Percentiles rank a stretch among this genome's conserved stretches.
Conservation (phyloP, 176 grass and related monocot genomes). For the Aechmea fasciata region DNA sequence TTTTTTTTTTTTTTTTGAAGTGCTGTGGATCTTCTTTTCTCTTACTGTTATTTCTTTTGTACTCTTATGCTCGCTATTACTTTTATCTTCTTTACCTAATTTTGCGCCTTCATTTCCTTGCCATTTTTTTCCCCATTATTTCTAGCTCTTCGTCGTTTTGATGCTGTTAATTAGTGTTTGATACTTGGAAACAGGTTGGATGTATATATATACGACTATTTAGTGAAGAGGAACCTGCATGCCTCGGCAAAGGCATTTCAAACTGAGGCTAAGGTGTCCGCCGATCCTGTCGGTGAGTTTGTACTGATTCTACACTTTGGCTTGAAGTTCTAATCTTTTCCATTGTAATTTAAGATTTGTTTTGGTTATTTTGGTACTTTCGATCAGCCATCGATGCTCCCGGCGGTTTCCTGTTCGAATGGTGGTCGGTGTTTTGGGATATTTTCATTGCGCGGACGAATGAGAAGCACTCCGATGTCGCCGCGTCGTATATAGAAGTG, state of each 20-base stretch:
- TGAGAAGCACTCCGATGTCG: conserved; percentile 64
- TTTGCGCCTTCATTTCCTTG: neutral
- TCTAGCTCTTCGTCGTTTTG: neutral
- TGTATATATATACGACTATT: conserved; percentile 73
- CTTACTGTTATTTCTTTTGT: too few relatives aligned
- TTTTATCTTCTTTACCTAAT: too few relatives aligned
- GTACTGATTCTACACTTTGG: neutral
- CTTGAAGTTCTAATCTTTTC: too few relatives aligned
- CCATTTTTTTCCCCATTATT: neutral
- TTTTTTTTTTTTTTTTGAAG: too few relatives aligned
- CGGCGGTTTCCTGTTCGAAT: conserved; percentile 68
- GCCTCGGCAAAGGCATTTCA: conserved; percentile 60
- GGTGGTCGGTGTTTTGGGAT: conserved; percentile 85
- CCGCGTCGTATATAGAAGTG: conserved; percentile 55
- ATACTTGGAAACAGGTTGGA: conserved; percentile 45
- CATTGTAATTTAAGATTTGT: too few relatives aligned
- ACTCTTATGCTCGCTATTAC: too few relatives aligned
- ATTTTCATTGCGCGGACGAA: conserved; percentile 74
- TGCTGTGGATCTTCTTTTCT: too few relatives aligned
- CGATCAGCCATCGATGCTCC: conserved; percentile 53
- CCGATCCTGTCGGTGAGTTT: conserved; percentile 55
- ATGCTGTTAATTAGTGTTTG: conserved; percentile 7
- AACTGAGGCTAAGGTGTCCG: conserved; percentile 40
- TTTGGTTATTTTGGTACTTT: conserved; percentile 1
- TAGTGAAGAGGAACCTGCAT: conserved; percentile 55